Conservation (phyloP, 768 basidiomycete genomes). For the Lactarius psammicola region DNA sequence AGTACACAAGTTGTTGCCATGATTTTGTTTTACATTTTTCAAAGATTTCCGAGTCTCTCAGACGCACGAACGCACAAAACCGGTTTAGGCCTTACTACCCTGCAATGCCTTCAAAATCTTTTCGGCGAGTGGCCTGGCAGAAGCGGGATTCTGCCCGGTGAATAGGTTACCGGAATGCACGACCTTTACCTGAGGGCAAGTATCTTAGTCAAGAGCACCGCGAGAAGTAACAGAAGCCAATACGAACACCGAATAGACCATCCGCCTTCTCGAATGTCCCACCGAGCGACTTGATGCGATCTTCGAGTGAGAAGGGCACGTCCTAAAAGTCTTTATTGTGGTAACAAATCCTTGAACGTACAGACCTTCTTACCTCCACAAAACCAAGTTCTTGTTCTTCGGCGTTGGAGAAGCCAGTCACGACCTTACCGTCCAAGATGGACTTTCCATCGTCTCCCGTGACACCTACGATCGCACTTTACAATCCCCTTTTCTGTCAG, state of each 20-base stretch:
- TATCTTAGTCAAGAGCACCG: neutral
- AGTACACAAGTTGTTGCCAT: neutral
- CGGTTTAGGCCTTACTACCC: slow-evolving; percentile 23
- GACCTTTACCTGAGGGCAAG: slow-evolving; percentile 41
- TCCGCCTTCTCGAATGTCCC: slow-evolving; percentile 60
- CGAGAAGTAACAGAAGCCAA: slow-evolving; percentile 32
- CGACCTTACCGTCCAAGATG: slow-evolving; percentile 56
- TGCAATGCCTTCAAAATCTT: slow-evolving; percentile 54
- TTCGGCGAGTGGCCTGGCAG: slow-evolving; percentile 55
- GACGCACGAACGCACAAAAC: neutral
- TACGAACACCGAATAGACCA: slow-evolving; percentile 51
- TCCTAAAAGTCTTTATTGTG: slow-evolving; percentile 35
- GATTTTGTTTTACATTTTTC: neutral
- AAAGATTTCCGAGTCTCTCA: neutral
- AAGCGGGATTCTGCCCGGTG: slow-evolving; percentile 76
- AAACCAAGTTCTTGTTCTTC: slow-evolving; percentile 56
- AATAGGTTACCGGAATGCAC: slow-evolving; percentile 57
- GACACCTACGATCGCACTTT: slow-evolving; percentile 56
- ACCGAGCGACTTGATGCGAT: slow-evolving; percentile 60
- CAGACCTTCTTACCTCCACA: slow-evolving; percentile 41
- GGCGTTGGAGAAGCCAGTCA: slow-evolving; percentile 68
- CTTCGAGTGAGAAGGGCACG: slow-evolving; percentile 74
- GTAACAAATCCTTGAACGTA: neutral
- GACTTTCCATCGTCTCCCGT: slow-evolving; percentile 57
- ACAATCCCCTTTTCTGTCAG: neutral